Evolutionary conservation across 2,329 filamentous ascomycete genomes (phyloP).

Genomic region (Scytalidium sp.): DNA sequence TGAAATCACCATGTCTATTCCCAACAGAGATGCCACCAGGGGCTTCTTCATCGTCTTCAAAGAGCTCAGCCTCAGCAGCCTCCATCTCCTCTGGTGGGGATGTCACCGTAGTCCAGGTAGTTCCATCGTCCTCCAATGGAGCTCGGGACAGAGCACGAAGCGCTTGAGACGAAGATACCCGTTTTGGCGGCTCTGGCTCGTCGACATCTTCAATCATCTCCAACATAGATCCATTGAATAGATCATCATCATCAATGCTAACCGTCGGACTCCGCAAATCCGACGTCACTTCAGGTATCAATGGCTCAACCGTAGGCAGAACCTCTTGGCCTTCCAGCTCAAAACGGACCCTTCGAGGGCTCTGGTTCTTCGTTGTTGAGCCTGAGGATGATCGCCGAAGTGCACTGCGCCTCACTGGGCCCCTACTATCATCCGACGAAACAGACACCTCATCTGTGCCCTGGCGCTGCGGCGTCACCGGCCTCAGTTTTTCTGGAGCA

Average conservation of each 20-base stretch:
- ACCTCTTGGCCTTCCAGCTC: constrained; percentile 59
- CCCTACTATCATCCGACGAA: constrained; percentile 51
- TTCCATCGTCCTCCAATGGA: constrained; percentile 44
- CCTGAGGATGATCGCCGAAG: constrained; percentile 53
- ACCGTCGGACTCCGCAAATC: constrained; percentile 10
- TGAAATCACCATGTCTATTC: too few species aligned
- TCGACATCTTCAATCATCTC: constrained; percentile 30
- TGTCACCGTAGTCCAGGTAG: constrained; percentile 28
- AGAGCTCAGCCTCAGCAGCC: constrained; percentile 15
- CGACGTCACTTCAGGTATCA: constrained; percentile 8
- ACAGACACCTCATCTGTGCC: constrained; percentile 37
- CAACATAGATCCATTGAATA: constrained; percentile 25
- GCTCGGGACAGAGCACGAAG: constrained; percentile 49
- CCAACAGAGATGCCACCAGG: not conserved
- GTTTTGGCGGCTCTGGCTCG: constrained; percentile 43
- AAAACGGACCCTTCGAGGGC: constrained; percentile 61
- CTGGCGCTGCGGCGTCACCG: constrained; percentile 20
- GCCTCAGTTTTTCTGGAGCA: constrained; percentile 18
- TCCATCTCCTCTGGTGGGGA: constrained; percentile 25
- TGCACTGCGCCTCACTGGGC: constrained; percentile 50
- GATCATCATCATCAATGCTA: constrained; percentile 22
- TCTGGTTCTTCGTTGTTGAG: constrained; percentile 38
- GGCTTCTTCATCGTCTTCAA: constrained; percentile 1
- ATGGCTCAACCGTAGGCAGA: constrained; percentile 55
- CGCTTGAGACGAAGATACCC: constrained; percentile 54